Conservation (phyloP, 73 alveolate genomes). For the Durusdinium trenchii region DNA sequence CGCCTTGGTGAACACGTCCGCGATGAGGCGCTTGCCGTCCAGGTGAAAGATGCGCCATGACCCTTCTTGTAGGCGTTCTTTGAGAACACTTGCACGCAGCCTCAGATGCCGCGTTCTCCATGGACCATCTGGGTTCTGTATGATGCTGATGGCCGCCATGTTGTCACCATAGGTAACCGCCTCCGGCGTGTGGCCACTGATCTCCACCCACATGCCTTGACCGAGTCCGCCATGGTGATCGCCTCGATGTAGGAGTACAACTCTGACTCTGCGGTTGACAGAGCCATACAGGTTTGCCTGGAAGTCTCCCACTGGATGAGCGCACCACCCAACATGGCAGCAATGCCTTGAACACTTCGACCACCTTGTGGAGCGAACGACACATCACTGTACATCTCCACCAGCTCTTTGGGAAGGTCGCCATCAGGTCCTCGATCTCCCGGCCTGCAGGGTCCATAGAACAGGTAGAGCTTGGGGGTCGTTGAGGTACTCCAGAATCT, state of each 20-base stretch:
- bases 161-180: neutral
- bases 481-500: neutral
- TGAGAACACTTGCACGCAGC: neutral
- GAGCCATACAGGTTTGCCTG: neutral
- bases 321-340: neutral
- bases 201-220: neutral
- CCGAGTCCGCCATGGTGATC: neutral
- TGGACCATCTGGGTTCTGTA: neutral
- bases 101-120: conserved; percentile 20
- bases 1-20: no score
- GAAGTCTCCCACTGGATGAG: conserved; percentile 1
- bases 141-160: neutral
- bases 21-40: no score
- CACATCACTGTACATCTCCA: neutral
- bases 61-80: neutral
- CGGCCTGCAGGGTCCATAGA: neutral
- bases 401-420: neutral
- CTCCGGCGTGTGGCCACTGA: neutral
- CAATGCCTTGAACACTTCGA: neutral
- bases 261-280: neutral
- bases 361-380: neutral
- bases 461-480: neutral
- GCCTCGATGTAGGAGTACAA: neutral
- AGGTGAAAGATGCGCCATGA: neutral
- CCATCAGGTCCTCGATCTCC: neutral